Evolutionary conservation across 2,329 filamentous ascomycete species (phyloP).

Genomic region (Diaporthe sp.): DNA sequence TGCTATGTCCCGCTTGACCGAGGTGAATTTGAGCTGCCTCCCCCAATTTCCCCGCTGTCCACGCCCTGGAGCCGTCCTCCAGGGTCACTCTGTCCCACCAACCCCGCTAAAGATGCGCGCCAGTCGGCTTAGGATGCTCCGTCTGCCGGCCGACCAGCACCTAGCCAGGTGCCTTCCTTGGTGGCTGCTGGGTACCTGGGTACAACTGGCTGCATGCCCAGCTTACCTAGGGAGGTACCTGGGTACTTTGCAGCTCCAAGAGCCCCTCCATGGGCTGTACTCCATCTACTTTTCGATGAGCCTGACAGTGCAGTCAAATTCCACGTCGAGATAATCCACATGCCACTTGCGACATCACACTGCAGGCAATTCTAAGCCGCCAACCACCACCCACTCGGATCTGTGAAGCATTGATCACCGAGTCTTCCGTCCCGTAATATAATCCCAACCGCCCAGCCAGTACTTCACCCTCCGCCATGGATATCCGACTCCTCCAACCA

Average conservation of each 20-base stretch:
- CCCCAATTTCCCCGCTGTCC: constrained; percentile 33
- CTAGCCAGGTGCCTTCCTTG: too few species aligned
- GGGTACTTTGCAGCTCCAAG: constrained; percentile 18
- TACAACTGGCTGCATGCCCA: neutral
- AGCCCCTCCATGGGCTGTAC: constrained; percentile 18
- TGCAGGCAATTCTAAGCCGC: neutral
- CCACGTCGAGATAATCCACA: constrained; percentile 16
- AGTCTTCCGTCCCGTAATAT: neutral
- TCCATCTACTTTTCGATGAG: constrained; percentile 13
- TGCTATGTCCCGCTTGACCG: constrained; percentile 31
- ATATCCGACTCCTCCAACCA: constrained; percentile 87
- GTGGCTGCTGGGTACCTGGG: neutral
- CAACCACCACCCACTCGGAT: neutral
- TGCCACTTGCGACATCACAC: constrained; percentile 12
- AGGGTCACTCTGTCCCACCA: constrained; percentile 21
- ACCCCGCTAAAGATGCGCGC: constrained; percentile 36
- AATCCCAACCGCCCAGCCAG: neutral
- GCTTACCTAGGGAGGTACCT: constrained; percentile 3
- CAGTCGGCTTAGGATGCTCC: constrained; percentile 39
- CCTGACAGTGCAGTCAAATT: constrained; percentile 14
- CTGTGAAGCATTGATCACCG: neutral
- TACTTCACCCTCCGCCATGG: constrained; percentile 68
- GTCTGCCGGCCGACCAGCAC: constrained; percentile 7
- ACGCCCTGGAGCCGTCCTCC: constrained; percentile 4
- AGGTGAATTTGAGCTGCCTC: constrained; percentile 2